These are phyloP conservation scores for Prunus campanulata DNA, from an alignment of 306 rosid species.

Conservation along the genomic window DNA sequence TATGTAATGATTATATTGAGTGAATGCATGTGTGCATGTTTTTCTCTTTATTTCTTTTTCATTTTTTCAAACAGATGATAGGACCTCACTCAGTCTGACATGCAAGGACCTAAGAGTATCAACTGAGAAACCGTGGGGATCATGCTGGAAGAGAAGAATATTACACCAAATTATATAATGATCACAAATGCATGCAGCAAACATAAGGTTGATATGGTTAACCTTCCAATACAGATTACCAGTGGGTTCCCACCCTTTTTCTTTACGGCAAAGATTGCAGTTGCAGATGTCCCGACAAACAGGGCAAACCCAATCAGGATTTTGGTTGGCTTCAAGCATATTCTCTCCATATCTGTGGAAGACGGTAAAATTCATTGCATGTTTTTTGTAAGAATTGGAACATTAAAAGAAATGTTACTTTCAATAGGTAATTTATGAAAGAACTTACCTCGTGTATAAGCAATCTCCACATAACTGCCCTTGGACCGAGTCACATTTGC, in stretches of 20 bases:
- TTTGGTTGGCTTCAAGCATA: conserved; percentile 45
- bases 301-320: conserved; percentile 65
- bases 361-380: neutral
- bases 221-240: conserved; percentile 68
- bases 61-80: neutral
- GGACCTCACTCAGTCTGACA: neutral
- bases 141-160: neutral
- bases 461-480: conserved; percentile 83
- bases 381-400: neutral
- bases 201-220: conserved; percentile 15
- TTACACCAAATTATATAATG: neutral
- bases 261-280: conserved; percentile 64
- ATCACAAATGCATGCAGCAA: conserved; percentile 1
- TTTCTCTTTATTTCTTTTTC: neutral
- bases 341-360: conserved; percentile 68
- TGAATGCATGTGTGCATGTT: neutral
- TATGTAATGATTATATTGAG: too few relatives aligned
- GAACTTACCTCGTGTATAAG: conserved; percentile 67
- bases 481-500: conserved; percentile 58
- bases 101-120: neutral
- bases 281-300: conserved; percentile 74
- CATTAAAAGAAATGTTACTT: neutral
- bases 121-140: neutral
- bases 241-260: conserved; percentile 73
- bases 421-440: neutral